Conservation (phyloP, 768 basidiomycete genomes). For the Calocybe indica region DNA sequence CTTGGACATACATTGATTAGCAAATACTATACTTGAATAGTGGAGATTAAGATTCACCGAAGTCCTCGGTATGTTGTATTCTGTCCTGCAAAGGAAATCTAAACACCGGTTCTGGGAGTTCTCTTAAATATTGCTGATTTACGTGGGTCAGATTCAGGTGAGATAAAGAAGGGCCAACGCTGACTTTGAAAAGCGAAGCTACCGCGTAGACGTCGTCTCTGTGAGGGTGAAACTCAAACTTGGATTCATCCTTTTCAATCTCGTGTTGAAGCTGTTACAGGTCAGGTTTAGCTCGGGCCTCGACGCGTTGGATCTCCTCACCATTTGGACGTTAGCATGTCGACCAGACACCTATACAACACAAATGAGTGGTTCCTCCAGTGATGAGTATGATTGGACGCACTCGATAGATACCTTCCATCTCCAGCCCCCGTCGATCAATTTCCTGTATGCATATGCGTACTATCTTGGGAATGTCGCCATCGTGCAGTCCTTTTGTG, state of each 20-base stretch:
- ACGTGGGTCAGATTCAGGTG: neutral
- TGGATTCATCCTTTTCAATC: slow-evolving; percentile 76
- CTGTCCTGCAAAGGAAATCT: slow-evolving; percentile 75
- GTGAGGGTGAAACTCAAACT: slow-evolving; percentile 62
- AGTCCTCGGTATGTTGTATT: slow-evolving; percentile 70
- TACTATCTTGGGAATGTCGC: slow-evolving; percentile 75
- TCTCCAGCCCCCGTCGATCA: slow-evolving; percentile 70
- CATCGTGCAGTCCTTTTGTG: slow-evolving; percentile 65
- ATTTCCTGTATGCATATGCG: slow-evolving; percentile 78
- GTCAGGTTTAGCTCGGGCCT: neutral
- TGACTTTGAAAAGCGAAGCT: slow-evolving; percentile 79
- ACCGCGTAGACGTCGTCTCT: slow-evolving; percentile 82
- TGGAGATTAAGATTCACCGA: slow-evolving; percentile 41
- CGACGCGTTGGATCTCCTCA: slow-evolving; percentile 23
- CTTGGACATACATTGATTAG: slow-evolving; percentile 28
- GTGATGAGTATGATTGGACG: slow-evolving; percentile 12
- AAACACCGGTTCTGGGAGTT: slow-evolving; percentile 88
- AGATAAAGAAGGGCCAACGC: slow-evolving; percentile 8
- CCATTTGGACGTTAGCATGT: slow-evolving; percentile 79
- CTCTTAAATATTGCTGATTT: slow-evolving; percentile 68
- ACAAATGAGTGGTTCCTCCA: neutral
- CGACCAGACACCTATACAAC: slow-evolving; percentile 72
- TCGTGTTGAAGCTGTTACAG: slow-evolving; percentile 68
- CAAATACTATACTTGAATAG: neutral
- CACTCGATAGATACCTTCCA: slow-evolving; percentile 80